Percentiles rank a stretch among this genome's conserved stretches.
phyloP scores from a whole-genome alignment of 1,284 basidiomycete species.

The Phellopilus nigrolimitatus region DNA sequence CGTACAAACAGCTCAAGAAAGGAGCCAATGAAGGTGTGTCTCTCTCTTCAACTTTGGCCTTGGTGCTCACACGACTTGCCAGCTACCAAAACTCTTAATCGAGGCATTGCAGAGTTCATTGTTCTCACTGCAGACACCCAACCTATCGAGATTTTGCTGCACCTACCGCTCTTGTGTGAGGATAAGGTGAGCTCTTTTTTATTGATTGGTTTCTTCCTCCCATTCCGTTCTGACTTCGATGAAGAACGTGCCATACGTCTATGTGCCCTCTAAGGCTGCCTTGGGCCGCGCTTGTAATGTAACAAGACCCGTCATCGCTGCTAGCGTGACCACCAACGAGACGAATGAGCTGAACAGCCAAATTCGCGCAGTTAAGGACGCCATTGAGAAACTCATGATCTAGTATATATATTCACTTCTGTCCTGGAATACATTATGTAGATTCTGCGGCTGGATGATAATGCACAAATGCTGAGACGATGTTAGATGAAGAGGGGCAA shows the following conservation, averaged over 20 bases:
- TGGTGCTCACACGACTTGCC: conserved; percentile 19
- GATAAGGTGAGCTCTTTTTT: conserved; percentile 69
- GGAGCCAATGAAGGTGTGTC: too few relatives aligned
- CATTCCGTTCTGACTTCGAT: conserved; percentile 8
- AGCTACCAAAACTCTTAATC: conserved; percentile 97
- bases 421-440: background rate
- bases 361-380: conserved; percentile 85
- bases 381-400: conserved; percentile 76
- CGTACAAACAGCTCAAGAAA: too few relatives aligned
- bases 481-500: background rate
- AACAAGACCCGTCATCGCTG: conserved; percentile 91
- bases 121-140: conserved; percentile 97
- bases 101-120: conserved; percentile 98
- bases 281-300: conserved; percentile 96
- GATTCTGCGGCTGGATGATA: background rate
- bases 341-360: conserved; percentile 89
- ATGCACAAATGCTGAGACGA: background rate
- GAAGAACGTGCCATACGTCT: conserved; percentile 94
- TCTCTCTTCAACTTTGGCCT: too few relatives aligned
- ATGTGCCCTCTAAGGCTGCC: conserved; percentile 93
- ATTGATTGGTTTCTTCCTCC: conserved; percentile 9
- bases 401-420: conserved; percentile 23
- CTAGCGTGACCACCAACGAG: conserved; percentile 94
- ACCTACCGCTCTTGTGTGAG: conserved; percentile 96
- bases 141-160: conserved; percentile 96